Evolutionary conservation across 768 basidiomycete species (phyloP).

Genomic region (Dioszegia aurantiaca): DNA sequence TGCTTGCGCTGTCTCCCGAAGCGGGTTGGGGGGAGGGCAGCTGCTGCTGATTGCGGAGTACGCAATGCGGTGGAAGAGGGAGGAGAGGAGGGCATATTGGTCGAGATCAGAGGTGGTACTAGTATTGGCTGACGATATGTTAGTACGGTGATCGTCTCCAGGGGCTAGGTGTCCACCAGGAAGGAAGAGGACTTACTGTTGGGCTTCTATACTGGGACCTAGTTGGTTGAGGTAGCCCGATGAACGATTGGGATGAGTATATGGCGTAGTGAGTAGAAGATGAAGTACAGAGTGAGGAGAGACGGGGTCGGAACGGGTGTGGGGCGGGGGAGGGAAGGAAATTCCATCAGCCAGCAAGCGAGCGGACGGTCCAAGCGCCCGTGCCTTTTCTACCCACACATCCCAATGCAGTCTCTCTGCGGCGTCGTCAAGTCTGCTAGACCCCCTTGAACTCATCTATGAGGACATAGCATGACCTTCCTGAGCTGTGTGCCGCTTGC

Average conservation of each 20-base stretch:
- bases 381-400: too few species aligned
- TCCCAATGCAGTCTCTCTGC: too few species aligned
- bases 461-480: too few species aligned
- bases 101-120: neutral
- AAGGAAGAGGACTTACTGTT: neutral
- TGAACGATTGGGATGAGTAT: neutral
- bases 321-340: conserved; percentile 1
- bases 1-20: conserved; percentile 14
- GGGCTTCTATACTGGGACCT: too few species aligned
- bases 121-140: conserved; percentile 11
- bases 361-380: too few species aligned
- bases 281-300: neutral
- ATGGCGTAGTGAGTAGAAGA: neutral
- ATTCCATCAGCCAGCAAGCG: too few species aligned
- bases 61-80: conserved; percentile 15
- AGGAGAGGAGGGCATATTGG: conserved; percentile 19
- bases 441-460: too few species aligned
- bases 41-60: conserved; percentile 4
- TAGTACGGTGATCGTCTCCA: too few species aligned
- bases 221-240: too few species aligned
- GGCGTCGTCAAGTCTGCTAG: too few species aligned
- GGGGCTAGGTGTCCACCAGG: too few species aligned
- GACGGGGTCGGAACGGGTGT: neutral
- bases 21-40: conserved; percentile 9
- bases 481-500: too few species aligned